phyloP scores from a whole-genome alignment of 2,329 filamentous ascomycete genomes.

The Monilinia fructigena region DNA sequence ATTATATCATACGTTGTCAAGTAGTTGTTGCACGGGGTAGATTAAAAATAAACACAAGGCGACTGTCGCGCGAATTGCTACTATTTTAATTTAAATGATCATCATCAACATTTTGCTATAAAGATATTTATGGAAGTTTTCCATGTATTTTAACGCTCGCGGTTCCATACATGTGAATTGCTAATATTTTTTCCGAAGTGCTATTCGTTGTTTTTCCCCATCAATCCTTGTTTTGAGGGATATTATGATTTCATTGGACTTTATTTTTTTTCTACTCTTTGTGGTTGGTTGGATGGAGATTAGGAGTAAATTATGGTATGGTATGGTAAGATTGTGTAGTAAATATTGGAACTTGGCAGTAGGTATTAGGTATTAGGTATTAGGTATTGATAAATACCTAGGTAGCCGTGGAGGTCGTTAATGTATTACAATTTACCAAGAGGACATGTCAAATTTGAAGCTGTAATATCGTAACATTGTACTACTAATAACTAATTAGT shows the following conservation, averaged over 20 bases:
- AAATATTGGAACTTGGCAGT: neutral
- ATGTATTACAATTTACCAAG: neutral
- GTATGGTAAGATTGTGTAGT: neutral
- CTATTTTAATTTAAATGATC: neutral
- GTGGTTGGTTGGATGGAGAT: constrained; percentile 2
- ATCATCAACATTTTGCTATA: neutral
- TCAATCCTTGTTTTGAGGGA: neutral
- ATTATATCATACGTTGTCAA: too few species aligned
- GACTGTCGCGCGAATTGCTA: neutral
- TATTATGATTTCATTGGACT: neutral
- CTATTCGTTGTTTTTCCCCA: neutral
- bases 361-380: neutral
- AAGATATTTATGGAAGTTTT: constrained; percentile 4
- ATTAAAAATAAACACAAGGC: neutral
- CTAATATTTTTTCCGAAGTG: neutral
- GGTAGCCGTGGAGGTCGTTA: too few species aligned
- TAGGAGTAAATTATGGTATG: neutral
- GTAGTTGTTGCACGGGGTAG: too few species aligned
- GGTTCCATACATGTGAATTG: constrained; percentile 3
- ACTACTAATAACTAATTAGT: too few species aligned
- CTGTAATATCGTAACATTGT: neutral
- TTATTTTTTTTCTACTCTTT: neutral
- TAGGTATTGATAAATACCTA: neutral
- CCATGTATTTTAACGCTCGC: constrained; percentile 6
- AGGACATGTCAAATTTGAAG: neutral